Conservation (phyloP, 2,329 filamentous ascomycete species). For the Phaeosphaeriaceae sp. region DNA sequence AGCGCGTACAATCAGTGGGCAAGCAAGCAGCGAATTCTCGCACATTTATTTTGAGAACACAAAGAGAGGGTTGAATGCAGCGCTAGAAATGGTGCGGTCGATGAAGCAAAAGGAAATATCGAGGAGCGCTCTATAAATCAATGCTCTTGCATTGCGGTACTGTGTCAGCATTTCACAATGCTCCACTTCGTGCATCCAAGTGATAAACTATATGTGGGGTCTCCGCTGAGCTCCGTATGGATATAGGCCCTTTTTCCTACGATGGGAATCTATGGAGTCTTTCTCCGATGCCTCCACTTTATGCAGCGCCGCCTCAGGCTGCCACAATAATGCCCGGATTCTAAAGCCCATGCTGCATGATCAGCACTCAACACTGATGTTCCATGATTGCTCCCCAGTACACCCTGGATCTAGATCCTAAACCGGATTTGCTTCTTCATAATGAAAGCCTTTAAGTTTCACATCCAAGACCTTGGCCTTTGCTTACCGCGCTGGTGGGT, state of each 20-base stretch:
- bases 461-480: slow-evolving; percentile 1
- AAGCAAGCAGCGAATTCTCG: slow-evolving; percentile 46
- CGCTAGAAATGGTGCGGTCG: slow-evolving; percentile 31
- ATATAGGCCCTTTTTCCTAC: too few relatives aligned
- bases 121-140: slow-evolving; percentile 30
- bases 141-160: background rate
- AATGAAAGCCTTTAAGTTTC: background rate
- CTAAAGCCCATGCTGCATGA: background rate
- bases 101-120: slow-evolving; percentile 33
- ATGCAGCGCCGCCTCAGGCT: background rate
- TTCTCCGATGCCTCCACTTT: background rate
- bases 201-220: too few relatives aligned
- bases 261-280: background rate
- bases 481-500: background rate
- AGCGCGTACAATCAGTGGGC: slow-evolving; percentile 43
- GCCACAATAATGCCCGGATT: background rate
- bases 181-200: too few relatives aligned
- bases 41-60: slow-evolving; percentile 46
- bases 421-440: background rate
- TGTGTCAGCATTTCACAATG: background rate
- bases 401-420: background rate
- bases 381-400: slow-evolving; percentile 3
- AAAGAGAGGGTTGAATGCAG: slow-evolving; percentile 38
- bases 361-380: slow-evolving; percentile 1
- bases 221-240: too few relatives aligned